These are phyloP conservation scores for Globisporangium heterothallicum DNA, from an alignment of 352 stramenopile genomes.

Conservation along the genomic window DNA sequence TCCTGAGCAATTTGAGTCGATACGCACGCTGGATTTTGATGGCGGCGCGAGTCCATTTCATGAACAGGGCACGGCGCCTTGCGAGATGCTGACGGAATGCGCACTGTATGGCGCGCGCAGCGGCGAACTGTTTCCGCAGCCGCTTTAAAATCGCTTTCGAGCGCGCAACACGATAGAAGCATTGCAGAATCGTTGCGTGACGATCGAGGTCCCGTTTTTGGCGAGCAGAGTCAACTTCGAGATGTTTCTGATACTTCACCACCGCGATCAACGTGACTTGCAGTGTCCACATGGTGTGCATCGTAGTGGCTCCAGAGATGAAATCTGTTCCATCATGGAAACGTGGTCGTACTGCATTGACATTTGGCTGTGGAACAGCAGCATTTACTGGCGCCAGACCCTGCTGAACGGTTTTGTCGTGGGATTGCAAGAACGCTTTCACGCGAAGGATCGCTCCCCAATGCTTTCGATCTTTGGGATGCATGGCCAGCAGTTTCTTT, in stretches of 20 bases:
- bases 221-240: conserved; percentile 23
- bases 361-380: not conserved
- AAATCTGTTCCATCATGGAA: too few species aligned
- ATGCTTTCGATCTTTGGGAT: conserved; percentile 9
- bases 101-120: conserved; percentile 55
- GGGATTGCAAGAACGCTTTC: not conserved
- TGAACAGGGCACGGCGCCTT: conserved; percentile 36
- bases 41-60: conserved; percentile 44
- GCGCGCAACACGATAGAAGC: conserved; percentile 27
- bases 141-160: conserved; percentile 22
- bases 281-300: conserved; percentile 19
- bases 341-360: too few species aligned
- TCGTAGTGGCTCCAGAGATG: too few species aligned
- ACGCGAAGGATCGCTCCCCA: conserved; percentile 8
- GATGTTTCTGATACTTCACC: conserved; percentile 52
- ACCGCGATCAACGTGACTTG: conserved; percentile 23
- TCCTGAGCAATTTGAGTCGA: conserved; percentile 33
- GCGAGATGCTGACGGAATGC: conserved; percentile 63
- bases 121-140: conserved; percentile 24
- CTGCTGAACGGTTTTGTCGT: not conserved
- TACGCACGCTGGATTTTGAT: conserved; percentile 55
- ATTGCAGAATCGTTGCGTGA: conserved; percentile 39
- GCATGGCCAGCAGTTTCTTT: conserved; percentile 8
- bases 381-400: not conserved
- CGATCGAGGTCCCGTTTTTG: conserved; percentile 19